Evolutionary conservation across 306 rosid genomes (phyloP).

Genomic region (Argentina anserina): DNA sequence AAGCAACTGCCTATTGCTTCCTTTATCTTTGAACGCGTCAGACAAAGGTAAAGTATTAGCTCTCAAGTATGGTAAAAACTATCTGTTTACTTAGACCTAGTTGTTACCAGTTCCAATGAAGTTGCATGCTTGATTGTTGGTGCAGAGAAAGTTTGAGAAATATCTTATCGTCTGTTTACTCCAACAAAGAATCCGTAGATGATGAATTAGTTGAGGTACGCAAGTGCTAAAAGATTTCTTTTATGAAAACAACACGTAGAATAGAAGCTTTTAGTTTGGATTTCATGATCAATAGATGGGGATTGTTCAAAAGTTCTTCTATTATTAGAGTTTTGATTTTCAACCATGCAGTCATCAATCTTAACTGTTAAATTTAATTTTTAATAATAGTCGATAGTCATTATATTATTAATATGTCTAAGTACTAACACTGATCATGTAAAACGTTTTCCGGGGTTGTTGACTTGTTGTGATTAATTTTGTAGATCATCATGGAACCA

Average conservation of each 20-base stretch:
- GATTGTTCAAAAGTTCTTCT: too few species aligned
- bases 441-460: too few species aligned
- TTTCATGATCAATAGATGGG: too few species aligned
- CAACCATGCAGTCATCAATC: too few species aligned
- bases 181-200: slow-evolving; percentile 75
- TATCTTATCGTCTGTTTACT: slow-evolving; percentile 65
- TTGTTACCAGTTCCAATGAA: slow-evolving; percentile 7
- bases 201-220: slow-evolving; percentile 85
- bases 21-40: slow-evolving; percentile 68
- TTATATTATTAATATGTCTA: too few species aligned
- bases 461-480: not conserved
- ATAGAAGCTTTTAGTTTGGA: too few species aligned
- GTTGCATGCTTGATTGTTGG: slow-evolving; percentile 8
- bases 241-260: too few species aligned
- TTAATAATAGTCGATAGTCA: too few species aligned
- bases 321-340: too few species aligned
- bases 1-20: slow-evolving; percentile 71
- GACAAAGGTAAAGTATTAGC: slow-evolving; percentile 48
- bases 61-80: not conserved
- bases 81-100: not conserved
- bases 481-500: slow-evolving; percentile 81
- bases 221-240: too few species aligned
- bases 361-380: too few species aligned
- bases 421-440: too few species aligned
- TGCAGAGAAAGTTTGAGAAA: slow-evolving; percentile 74